A percentile compares a stretch with the other conserved stretches of the same genome.
These are phyloP conservation scores for Apiospora aurea DNA, from an alignment of 2,329 filamentous ascomycete species.

Conservation along the genomic window DNA sequence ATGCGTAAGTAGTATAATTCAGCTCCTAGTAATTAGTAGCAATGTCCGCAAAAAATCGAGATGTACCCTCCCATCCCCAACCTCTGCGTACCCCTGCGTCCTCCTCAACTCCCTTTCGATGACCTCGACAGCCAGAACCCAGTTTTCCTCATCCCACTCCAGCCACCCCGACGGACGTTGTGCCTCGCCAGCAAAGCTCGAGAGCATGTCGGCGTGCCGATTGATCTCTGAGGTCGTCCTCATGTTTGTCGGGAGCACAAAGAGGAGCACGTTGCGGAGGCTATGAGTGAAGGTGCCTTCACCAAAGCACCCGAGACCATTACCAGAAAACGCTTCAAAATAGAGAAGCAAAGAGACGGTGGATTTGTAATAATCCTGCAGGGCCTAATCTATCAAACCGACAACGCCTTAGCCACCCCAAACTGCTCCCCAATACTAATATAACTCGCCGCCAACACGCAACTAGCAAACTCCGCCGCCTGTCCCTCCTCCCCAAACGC, in stretches of 20 bases:
- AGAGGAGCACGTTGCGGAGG: too few species aligned
- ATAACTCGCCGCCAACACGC: slow-evolving; percentile 50
- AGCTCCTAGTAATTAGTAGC: too few species aligned
- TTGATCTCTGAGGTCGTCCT: too few species aligned
- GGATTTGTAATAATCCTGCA: too few species aligned
- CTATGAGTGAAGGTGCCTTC: too few species aligned
- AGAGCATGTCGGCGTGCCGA: too few species aligned
- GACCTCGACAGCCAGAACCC: neutral
- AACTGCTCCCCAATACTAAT: slow-evolving; percentile 52
- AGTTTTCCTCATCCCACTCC: neutral
- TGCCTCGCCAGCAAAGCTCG: too few species aligned
- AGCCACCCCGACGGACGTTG: too few species aligned
- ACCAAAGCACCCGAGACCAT: too few species aligned
- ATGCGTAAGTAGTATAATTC: neutral
- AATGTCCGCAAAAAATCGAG: neutral
- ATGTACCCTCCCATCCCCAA: neutral
- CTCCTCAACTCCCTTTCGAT: neutral
- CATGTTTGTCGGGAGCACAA: too few species aligned
- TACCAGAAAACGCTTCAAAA: too few species aligned
- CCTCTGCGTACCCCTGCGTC: neutral
- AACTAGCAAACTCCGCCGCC: slow-evolving; percentile 43
- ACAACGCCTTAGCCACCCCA: slow-evolving; percentile 38
- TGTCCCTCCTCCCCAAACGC: slow-evolving; percentile 47
- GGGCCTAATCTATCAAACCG: neutral
- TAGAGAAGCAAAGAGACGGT: too few species aligned